Conservation (phyloP, 768 basidiomycete genomes). For the Chlorophyllum brunneum region DNA sequence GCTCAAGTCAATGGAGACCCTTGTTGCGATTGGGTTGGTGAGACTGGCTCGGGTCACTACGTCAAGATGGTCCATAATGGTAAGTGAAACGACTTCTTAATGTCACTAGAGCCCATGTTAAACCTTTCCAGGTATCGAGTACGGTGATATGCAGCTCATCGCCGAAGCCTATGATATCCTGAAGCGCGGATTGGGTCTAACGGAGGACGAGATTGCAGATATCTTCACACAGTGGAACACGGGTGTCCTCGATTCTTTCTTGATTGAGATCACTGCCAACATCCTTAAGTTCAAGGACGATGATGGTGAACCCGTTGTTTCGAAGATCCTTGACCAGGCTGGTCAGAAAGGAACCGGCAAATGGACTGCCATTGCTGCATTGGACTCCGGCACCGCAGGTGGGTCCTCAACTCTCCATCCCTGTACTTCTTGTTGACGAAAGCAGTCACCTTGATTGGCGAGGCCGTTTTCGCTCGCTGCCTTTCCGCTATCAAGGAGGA, state of each 20-base stretch:
- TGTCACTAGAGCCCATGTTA: constrained; percentile 11
- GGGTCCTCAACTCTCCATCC: constrained; percentile 21
- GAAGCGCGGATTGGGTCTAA: constrained; percentile 87
- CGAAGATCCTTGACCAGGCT: constrained; percentile 93
- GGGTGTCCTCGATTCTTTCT: constrained; percentile 98
- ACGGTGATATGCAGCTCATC: constrained; percentile 99
- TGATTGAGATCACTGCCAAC: constrained; percentile 97
- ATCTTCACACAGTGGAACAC: constrained; percentile 97
- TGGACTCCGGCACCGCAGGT: constrained; percentile 90
- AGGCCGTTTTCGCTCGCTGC: constrained; percentile 99
- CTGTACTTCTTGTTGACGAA: constrained; percentile 11
- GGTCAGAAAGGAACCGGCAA: constrained; percentile 99
- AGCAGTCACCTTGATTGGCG: constrained; percentile 95
- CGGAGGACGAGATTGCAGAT: constrained; percentile 86
- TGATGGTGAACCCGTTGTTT: constrained; percentile 86
- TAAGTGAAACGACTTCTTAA: constrained; percentile 26
- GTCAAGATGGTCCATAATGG: constrained; percentile 99
- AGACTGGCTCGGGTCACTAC: constrained; percentile 94
- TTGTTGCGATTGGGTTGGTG: constrained; percentile 99
- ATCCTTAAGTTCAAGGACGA: constrained; percentile 97
- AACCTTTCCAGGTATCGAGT: constrained; percentile 81
- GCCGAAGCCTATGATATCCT: constrained; percentile 99
- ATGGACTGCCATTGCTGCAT: constrained; percentile 97
- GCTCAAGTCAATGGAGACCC: constrained; percentile 94
- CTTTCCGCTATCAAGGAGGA: constrained; percentile 96